Conservation (phyloP, 2,329 filamentous ascomycete genomes). For the Ceratocystis papillata region DNA sequence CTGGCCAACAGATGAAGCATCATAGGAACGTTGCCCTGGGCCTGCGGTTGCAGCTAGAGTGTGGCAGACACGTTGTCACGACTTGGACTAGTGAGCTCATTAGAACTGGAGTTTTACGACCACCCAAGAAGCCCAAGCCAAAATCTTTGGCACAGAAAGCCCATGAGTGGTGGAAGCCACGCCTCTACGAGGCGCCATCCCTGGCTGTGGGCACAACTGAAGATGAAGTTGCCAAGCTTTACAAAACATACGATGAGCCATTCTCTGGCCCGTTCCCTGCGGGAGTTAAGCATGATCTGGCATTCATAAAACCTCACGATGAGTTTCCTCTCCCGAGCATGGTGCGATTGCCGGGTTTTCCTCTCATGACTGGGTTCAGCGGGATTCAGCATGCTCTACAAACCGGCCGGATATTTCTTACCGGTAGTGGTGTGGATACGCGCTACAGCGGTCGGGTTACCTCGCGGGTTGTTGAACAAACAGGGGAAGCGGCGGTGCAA, state of each 20-base stretch:
- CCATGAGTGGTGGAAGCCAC: slow-evolving; percentile 12
- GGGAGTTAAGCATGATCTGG: slow-evolving; percentile 12
- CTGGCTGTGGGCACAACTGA: neutral
- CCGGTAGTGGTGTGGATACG: slow-evolving; percentile 11
- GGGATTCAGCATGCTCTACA: slow-evolving; percentile 14
- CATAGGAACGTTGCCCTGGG: slow-evolving; percentile 12
- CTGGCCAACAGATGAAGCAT: slow-evolving; percentile 6
- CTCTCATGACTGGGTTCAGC: slow-evolving; percentile 12
- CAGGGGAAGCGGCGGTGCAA: slow-evolving; percentile 17
- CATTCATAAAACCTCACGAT: slow-evolving; percentile 15
- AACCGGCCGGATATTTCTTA: slow-evolving; percentile 12
- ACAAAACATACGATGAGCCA: slow-evolving; percentile 11
- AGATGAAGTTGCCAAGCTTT: neutral
- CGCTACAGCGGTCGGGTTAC: neutral
- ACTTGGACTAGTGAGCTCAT: slow-evolving; percentile 19
- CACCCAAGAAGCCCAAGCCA: slow-evolving; percentile 7
- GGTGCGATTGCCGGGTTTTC: slow-evolving; percentile 2
- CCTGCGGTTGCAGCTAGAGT: slow-evolving; percentile 9
- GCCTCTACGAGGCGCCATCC: neutral
- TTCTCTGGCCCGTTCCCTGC: slow-evolving; percentile 14
- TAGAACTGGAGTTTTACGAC: slow-evolving; percentile 12
- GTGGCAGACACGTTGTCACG: slow-evolving; percentile 15
- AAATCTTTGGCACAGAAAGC: slow-evolving; percentile 5
- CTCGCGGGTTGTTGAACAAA: neutral
- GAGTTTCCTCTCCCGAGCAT: slow-evolving; percentile 1